These are phyloP conservation scores for Dorcoceras hygrometricum DNA, from an alignment of 257 asterid species.

Conservation along the genomic window DNA sequence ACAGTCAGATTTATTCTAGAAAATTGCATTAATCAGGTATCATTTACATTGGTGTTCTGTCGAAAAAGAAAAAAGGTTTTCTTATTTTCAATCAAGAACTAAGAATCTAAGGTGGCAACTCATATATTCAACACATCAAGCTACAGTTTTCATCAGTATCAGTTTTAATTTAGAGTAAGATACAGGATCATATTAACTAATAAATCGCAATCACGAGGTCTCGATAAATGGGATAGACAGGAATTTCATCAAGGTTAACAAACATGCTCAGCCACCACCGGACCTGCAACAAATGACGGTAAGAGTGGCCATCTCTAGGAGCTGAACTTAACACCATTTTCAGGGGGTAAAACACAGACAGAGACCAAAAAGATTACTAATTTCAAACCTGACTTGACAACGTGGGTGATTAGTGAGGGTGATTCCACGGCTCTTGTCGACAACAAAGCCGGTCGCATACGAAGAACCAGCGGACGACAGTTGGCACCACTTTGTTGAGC, in stretches of 20 bases:
- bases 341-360: neutral
- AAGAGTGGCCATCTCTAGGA: constrained; percentile 8
- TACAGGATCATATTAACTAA: constrained; percentile 15
- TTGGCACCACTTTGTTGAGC: constrained; percentile 81
- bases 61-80: neutral
- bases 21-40: neutral
- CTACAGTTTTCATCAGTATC: constrained; percentile 1
- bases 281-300: constrained; percentile 48
- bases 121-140: neutral
- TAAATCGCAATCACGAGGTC: constrained; percentile 68
- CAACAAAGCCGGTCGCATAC: constrained; percentile 88
- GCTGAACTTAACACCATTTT: constrained; percentile 7
- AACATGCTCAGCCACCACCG: constrained; percentile 99
- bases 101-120: constrained; percentile 5
- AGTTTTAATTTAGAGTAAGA: too few relatives aligned
- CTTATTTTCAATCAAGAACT: constrained; percentile 12
- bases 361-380: neutral
- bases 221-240: constrained; percentile 84
- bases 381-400: constrained; percentile 77
- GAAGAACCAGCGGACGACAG: constrained; percentile 94
- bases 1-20: too few relatives aligned
- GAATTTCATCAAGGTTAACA: constrained; percentile 89
- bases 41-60: neutral
- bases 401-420: constrained; percentile 93
- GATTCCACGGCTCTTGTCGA: constrained; percentile 88